These are phyloP conservation scores for Rutstroemia sp. DNA, from an alignment of 2,329 filamentous ascomycete species.

Conservation along the genomic window DNA sequence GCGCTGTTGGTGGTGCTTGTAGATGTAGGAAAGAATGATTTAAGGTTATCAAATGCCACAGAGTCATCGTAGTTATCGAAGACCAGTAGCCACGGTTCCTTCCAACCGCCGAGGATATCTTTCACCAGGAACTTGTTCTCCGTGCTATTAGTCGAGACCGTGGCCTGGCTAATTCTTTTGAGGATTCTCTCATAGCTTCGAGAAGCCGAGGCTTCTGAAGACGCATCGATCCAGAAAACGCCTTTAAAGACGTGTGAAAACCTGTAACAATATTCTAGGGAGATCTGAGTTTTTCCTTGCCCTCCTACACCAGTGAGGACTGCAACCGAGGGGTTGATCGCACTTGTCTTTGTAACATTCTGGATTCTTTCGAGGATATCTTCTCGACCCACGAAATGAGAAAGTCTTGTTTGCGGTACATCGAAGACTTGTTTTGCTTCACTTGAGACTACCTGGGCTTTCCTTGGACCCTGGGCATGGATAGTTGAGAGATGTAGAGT, in stretches of 20 bases:
- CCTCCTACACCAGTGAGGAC: slow-evolving; percentile 6
- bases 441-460: neutral
- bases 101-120: slow-evolving; percentile 4
- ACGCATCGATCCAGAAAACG: slow-evolving; percentile 23
- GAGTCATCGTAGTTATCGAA: slow-evolving; percentile 22
- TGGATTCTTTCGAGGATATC: neutral
- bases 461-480: neutral
- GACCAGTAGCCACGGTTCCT: slow-evolving; percentile 17
- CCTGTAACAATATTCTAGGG: slow-evolving; percentile 1
- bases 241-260: neutral
- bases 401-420: neutral
- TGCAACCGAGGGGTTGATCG: neutral
- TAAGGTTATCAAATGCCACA: slow-evolving; percentile 3
- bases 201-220: slow-evolving; percentile 2
- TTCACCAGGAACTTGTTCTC: slow-evolving; percentile 6
- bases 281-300: slow-evolving; percentile 8
- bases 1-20: neutral
- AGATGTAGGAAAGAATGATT: neutral
- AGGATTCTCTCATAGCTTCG: slow-evolving; percentile 14
- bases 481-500: slow-evolving; percentile 2
- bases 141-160: neutral
- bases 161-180: slow-evolving; percentile 4
- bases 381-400: slow-evolving; percentile 3
- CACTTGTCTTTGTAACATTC: neutral
- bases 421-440: neutral